Conservation (phyloP, 2,329 filamentous ascomycete genomes). For the Diaporthe sp. region DNA sequence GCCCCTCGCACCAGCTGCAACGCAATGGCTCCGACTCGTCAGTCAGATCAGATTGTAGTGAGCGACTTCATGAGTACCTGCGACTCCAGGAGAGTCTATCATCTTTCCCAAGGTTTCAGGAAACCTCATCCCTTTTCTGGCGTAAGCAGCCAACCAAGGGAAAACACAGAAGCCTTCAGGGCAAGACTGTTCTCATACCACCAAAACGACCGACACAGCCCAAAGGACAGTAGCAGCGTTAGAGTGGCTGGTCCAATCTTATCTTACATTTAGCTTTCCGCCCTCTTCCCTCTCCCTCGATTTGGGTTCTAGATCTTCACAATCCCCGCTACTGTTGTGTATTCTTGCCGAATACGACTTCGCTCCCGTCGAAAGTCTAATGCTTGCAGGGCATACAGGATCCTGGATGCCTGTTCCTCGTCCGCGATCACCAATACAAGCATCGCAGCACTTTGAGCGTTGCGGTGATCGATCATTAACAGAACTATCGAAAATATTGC, state of each 20-base stretch:
- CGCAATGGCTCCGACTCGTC: not conserved
- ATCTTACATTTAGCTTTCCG: not conserved
- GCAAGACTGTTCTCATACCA: not conserved
- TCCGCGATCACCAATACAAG: not conserved
- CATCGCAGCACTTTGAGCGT: not conserved
- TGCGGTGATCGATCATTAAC: not conserved
- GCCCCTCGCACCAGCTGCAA: not conserved
- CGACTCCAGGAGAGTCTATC: constrained; percentile 3
- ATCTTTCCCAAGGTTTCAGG: constrained; percentile 1
- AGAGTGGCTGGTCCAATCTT: not conserved
- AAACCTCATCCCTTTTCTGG: not conserved
- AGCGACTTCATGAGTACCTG: not conserved
- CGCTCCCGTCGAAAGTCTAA: not conserved
- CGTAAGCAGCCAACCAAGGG: not conserved
- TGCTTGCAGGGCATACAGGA: not conserved
- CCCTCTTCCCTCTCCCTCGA: too few species aligned
- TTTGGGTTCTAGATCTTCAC: not conserved
- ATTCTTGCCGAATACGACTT: constrained; percentile 13
- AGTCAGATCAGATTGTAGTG: constrained; percentile 1
- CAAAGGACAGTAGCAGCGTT: not conserved
- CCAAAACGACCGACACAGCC: not conserved
- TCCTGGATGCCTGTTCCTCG: not conserved
- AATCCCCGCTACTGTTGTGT: not conserved
- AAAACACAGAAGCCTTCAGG: constrained; percentile 16
- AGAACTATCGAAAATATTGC: not conserved